Evolutionary conservation across 2,329 filamentous ascomycete genomes (phyloP), one percentile per base, ranked within the genome.

Genomic region (Dactylella cylindrospora): DNA sequence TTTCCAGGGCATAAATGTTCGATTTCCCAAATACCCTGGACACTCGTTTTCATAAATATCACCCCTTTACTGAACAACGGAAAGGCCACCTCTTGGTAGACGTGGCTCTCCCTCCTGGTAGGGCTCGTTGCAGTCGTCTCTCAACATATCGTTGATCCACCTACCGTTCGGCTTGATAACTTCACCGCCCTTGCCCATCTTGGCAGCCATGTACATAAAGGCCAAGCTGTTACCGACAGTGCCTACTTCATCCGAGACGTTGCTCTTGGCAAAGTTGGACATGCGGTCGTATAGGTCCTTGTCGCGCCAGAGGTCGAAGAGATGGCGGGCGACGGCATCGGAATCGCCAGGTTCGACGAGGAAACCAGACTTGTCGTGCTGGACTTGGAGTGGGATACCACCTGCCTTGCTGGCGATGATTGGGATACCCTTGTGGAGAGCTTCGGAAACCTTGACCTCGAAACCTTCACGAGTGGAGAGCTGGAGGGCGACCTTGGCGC

Each of bases 361-460:
- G 73, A 81, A 93, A 1, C 87, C 87, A 59, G 84, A 85, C 70
- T 86, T 80, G 28, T 77, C 77, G 67, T 90, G 76, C 71, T 86
- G 79, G 53, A 93, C 79, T 71, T 93, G 88, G 3, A 91, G 76
- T 0, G 87, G 86, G 47, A 93, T 90, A 8, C 88, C 88, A n/a
- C 88, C 88, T 1, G 84, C 83, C 15, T 78, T 77, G 1, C 85
- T 88, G 2, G 84, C 86, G 65, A 93, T 88, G 68, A 90, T 80
- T 1, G 88, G 88, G 2, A 85, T 81, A 10, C 87, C 87, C 36
- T 89, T 88, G 70, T 90, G 87, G 17, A 91, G 77, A 1, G 86
- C 87, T 73, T 93, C 88, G 0, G 85, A 89, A 3, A 93, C 86
- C 73, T 93, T 93, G 68, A 93, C 84, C 72, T 93, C 88, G 68